These are phyloP conservation scores for Aspergillus proliferans DNA, from an alignment of 2,329 filamentous ascomycete genomes.

Conservation along the genomic window DNA sequence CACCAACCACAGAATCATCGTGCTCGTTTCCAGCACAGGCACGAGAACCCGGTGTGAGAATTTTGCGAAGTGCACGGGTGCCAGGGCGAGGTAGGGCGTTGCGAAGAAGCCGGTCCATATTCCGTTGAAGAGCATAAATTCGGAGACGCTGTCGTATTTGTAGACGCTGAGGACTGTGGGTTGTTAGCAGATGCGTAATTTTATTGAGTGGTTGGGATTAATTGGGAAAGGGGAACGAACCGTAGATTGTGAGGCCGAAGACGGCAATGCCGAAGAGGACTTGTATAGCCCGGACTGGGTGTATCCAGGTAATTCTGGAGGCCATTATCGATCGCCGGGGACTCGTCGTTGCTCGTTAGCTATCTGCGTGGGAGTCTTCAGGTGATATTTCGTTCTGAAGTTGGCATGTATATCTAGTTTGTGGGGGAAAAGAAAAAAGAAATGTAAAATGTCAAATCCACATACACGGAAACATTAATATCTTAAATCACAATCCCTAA, in stretches of 20 bases:
- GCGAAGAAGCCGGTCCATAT: constrained; percentile 20
- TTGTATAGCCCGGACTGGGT: not conserved
- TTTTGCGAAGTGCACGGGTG: constrained; percentile 15
- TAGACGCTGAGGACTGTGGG: not conserved
- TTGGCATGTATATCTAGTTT: not conserved
- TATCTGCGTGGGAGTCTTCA: not conserved
- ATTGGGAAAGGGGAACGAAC: not conserved
- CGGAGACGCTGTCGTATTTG: constrained; percentile 15
- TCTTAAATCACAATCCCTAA: not conserved
- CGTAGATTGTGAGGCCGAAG: not conserved
- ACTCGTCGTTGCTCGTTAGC: not conserved
- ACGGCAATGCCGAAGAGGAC: not conserved
- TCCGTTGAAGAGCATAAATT: constrained; percentile 21
- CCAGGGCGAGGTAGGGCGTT: constrained; percentile 20
- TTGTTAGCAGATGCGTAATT: not conserved
- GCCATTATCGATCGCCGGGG: not conserved
- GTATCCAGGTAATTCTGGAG: not conserved
- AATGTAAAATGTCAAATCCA: not conserved
- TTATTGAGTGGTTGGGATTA: not conserved
- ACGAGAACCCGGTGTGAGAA: constrained; percentile 15
- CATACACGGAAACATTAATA: not conserved
- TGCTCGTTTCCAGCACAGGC: not conserved
- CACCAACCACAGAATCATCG: not conserved
- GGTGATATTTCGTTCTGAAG: not conserved
- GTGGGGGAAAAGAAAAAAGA: not conserved